phyloP scores from a whole-genome alignment of 768 basidiomycete species.

The Trametes sanguinea region DNA sequence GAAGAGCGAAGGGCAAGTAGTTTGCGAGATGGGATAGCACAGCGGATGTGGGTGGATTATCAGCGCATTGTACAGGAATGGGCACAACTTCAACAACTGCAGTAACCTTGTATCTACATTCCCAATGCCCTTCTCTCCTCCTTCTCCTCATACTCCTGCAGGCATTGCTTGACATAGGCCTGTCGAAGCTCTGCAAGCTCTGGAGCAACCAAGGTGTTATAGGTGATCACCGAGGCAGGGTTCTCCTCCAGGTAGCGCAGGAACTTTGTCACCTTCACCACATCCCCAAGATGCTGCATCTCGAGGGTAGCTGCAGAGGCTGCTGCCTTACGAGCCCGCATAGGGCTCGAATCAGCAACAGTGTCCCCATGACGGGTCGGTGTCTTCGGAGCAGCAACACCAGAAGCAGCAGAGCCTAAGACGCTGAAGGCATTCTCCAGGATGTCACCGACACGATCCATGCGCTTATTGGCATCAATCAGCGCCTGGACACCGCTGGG shows the following conservation, averaged over 20 bases:
- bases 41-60: conserved; percentile 36
- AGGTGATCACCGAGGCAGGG: neutral
- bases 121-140: neutral
- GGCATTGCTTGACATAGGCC: neutral
- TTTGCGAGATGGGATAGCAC: conserved; percentile 32
- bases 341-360: neutral
- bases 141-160: neutral
- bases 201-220: neutral
- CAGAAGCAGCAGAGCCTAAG: neutral
- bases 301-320: neutral
- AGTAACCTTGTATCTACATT: neutral
- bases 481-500: neutral
- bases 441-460: neutral
- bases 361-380: neutral
- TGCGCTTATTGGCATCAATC: neutral
- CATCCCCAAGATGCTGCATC: neutral
- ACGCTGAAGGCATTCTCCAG: neutral
- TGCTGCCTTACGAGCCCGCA: neutral
- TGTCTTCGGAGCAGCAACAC: neutral
- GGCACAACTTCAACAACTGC: neutral
- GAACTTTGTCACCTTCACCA: neutral
- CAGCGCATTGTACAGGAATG: neutral
- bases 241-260: neutral
- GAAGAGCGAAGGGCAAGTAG: conserved; percentile 12
- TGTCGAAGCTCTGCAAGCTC: neutral